Evolutionary conservation across 2,329 filamentous ascomycete genomes (phyloP).

Genomic region (Hypomyces perniciosus): DNA sequence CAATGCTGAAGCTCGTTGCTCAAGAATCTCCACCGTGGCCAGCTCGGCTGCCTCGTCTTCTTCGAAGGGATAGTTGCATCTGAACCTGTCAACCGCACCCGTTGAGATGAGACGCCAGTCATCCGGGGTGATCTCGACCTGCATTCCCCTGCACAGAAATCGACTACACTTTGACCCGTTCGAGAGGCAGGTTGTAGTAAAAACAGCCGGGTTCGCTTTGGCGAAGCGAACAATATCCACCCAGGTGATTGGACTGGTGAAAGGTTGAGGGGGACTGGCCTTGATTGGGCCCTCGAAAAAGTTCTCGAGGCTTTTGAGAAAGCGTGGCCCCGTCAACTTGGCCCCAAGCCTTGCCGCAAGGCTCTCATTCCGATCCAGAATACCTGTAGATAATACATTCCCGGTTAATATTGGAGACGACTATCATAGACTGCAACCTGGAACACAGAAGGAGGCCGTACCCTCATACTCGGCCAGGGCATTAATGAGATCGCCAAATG

Average conservation of each 20-base stretch:
- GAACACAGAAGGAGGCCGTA: conserved; percentile 21
- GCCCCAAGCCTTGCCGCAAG: conserved; percentile 80
- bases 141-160: conserved; percentile 73
- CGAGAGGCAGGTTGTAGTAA: conserved; percentile 62
- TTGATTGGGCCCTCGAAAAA: conserved; percentile 76
- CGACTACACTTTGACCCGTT: conserved; percentile 70
- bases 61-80: conserved; percentile 71
- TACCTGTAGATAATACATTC: conserved; percentile 40
- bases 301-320: conserved; percentile 80
- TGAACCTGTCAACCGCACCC: conserved; percentile 71
- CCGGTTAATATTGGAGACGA: conserved; percentile 11
- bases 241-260: conserved; percentile 65
- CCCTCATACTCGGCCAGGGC: conserved; percentile 74
- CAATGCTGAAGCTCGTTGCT: conserved; percentile 68
- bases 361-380: conserved; percentile 78
- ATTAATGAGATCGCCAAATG: conserved; percentile 65
- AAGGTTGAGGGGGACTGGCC: conserved; percentile 44
- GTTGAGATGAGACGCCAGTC: conserved; percentile 81
- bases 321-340: conserved; percentile 71
- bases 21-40: conserved; percentile 75
- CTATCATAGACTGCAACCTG: neutral
- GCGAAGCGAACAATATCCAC: conserved; percentile 81
- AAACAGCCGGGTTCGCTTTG: conserved; percentile 71
- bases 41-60: conserved; percentile 85
- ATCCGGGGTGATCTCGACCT: conserved; percentile 81